Base-by-base conservation (phyloP, 352 stramenopile species). In the Phytophthora podocarpi region DNA sequence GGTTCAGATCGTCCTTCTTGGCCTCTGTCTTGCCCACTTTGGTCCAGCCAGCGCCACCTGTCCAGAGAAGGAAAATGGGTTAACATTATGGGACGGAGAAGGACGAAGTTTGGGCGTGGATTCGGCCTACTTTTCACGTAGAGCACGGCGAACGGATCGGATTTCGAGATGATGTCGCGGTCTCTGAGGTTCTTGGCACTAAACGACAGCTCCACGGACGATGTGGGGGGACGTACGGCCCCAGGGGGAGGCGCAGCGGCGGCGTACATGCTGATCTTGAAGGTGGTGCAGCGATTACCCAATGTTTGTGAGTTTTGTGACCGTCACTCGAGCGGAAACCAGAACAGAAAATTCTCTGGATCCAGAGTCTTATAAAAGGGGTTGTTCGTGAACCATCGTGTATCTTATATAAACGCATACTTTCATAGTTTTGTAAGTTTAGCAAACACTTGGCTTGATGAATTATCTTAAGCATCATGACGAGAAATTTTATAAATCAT, bases 121-220 rank as follows among this genome's bases (percentile, higher is more conserved):
- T 20, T 13, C 1, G 18, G 2, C 54, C 7, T 68, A 84, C 77
- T 66, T 59, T 72, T 64, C 27, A 78, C 35, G 63, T 70, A 88
- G 47, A 90, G 64, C 8, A 90, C 64, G 18, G 76, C 82, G 73
- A 97, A 97, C 3, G 89, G 84, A 64, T 97, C 89, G 11, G 86
- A 94, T 65, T 95, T 91, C 46, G 82, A 91, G 47, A 97, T 72
- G 20, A 93, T 57, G 50, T 97, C 91, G 58, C 89, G 89, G 57
- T 96, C 85, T 27, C 85, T 90, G 40, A 97, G 77, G 62, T 85
- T 70, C 45, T 85, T 84, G 47, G 82, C 93, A 31, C 78, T 78
- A 24, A 97, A 67, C 16, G 85, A 90, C 55, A 97, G 76, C 78
- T 97, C 89, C 23, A 96, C 69, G 13, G 60, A 67, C 34, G 78